Evolutionary conservation across 805 yeast genomes (phyloP).

Genomic region (Wickerhamiella occidentalis): DNA sequence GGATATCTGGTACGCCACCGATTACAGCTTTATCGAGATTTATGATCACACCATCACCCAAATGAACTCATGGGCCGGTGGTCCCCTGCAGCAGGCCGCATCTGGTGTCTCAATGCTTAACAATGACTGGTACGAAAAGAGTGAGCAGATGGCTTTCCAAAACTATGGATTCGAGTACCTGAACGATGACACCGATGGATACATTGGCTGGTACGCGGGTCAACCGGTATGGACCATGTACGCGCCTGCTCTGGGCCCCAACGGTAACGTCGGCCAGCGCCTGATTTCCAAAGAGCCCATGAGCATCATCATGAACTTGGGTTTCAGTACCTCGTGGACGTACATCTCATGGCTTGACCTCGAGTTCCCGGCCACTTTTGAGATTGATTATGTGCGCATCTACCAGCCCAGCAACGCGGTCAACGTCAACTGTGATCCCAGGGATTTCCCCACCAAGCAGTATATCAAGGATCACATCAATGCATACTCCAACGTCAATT

Average conservation of each 20-base stretch:
- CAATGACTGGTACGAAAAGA: slow-evolving; percentile 67
- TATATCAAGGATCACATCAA: slow-evolving; percentile 60
- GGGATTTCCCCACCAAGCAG: slow-evolving; percentile 69
- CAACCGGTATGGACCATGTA: slow-evolving; percentile 65
- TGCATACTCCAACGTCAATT: slow-evolving; percentile 58
- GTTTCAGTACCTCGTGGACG: slow-evolving; percentile 86
- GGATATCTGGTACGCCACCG: slow-evolving; percentile 90
- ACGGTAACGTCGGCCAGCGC: slow-evolving; percentile 83
- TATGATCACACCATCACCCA: slow-evolving; percentile 56
- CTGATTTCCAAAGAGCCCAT: slow-evolving; percentile 80
- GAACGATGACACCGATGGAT: slow-evolving; percentile 59
- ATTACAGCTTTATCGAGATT: slow-evolving; percentile 66
- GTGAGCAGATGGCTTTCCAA: slow-evolving; percentile 45
- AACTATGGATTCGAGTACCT: slow-evolving; percentile 65
- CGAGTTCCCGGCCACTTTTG: slow-evolving; percentile 64
- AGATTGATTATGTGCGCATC: slow-evolving; percentile 77
- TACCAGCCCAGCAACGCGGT: slow-evolving; percentile 66
- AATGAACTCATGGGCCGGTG: slow-evolving; percentile 85
- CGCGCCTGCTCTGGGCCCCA: slow-evolving; percentile 69
- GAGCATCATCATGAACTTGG: slow-evolving; percentile 78
- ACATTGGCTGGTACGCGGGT: slow-evolving; percentile 80
- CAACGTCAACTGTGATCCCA: slow-evolving; percentile 74
- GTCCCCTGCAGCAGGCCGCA: slow-evolving; percentile 87
- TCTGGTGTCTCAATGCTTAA: slow-evolving; percentile 74
- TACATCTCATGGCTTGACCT: slow-evolving; percentile 78